Evolutionary conservation across 371 early-diverging fungal genomes (phyloP).

Genomic region (Rhizomucor pusillus): DNA sequence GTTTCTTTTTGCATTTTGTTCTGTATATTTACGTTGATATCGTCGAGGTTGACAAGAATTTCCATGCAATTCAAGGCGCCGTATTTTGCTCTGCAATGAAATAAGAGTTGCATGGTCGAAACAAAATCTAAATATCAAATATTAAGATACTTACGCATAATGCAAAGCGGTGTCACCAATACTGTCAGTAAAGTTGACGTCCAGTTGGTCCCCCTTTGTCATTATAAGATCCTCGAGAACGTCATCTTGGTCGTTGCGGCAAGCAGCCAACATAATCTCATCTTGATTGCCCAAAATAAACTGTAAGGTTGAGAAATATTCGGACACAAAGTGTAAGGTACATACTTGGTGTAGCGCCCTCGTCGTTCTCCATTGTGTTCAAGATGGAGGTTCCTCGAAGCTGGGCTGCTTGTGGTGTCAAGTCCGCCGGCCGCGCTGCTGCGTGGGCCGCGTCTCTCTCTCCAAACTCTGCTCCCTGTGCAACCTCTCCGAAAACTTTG

Average conservation of each 20-base stretch:
- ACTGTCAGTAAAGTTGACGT: slow-evolving; percentile 59
- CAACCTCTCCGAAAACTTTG: too few relatives aligned
- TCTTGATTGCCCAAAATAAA: slow-evolving; percentile 20
- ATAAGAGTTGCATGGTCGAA: too few relatives aligned
- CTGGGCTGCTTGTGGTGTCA: too few relatives aligned
- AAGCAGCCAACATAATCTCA: slow-evolving; percentile 59
- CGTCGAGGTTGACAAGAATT: slow-evolving; percentile 39
- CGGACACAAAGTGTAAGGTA: too few relatives aligned
- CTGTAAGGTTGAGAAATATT: too few relatives aligned
- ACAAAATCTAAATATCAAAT: too few relatives aligned
- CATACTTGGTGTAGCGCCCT: too few relatives aligned
- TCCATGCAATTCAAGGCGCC: slow-evolving; percentile 60
- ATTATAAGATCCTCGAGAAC: slow-evolving; percentile 44
- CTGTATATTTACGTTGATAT: slow-evolving; percentile 44
- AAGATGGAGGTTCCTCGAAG: too few relatives aligned
- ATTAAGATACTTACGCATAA: slow-evolving; percentile 50
- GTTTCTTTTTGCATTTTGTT: slow-evolving; percentile 58
- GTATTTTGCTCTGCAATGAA: slow-evolving; percentile 46
- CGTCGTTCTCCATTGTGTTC: too few relatives aligned
- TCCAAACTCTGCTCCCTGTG: too few relatives aligned
- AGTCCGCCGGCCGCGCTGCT: too few relatives aligned
- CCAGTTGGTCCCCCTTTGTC: slow-evolving; percentile 27
- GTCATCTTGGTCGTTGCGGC: slow-evolving; percentile 60
- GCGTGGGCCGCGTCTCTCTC: too few relatives aligned
- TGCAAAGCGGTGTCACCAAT: slow-evolving; percentile 65